Conservation (phyloP, 1,284 basidiomycete species). For the Ustilago crameri region DNA sequence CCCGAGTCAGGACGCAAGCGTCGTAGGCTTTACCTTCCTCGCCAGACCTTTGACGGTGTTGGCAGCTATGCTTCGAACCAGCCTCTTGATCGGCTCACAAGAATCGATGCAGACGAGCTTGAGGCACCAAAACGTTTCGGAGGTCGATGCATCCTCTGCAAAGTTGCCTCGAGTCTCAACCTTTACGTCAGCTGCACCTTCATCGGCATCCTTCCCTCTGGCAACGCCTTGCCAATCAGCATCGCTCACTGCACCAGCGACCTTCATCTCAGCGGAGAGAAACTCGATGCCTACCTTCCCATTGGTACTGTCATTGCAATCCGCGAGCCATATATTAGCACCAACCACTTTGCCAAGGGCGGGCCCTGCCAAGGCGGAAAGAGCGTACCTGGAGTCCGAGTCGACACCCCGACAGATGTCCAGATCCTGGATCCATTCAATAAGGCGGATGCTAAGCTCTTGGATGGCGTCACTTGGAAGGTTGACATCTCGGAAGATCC, state of each 20-base stretch:
- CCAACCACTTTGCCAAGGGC: constrained; percentile 57
- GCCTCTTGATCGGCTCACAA: constrained; percentile 37
- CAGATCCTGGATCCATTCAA: constrained; percentile 43
- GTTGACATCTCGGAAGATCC: constrained; percentile 12
- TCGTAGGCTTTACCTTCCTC: constrained; percentile 45
- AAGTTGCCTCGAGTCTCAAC: constrained; percentile 54
- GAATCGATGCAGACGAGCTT: constrained; percentile 49
- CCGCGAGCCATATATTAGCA: constrained; percentile 61
- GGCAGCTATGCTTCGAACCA: constrained; percentile 50
- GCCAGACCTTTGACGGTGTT: constrained; percentile 59
- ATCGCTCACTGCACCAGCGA: constrained; percentile 63
- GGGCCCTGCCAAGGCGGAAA: constrained; percentile 59
- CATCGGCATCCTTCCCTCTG: constrained; percentile 49
- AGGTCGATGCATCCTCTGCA: constrained; percentile 55
- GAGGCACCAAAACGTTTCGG: constrained; percentile 45
- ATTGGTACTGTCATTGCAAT: constrained; percentile 60
- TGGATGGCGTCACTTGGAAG: constrained; percentile 33
- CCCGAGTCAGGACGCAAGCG: constrained; percentile 31
- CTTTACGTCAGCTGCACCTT: constrained; percentile 61
- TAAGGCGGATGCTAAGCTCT: constrained; percentile 15
- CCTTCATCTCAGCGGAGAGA: constrained; percentile 37
- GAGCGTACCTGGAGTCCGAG: constrained; percentile 53
- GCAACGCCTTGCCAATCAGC: constrained; percentile 54
- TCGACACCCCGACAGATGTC: constrained; percentile 65
- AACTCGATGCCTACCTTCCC: constrained; percentile 53